Conservation (phyloP, 192 early-diverging fungal genomes). For the Obelidium mucronatum region DNA sequence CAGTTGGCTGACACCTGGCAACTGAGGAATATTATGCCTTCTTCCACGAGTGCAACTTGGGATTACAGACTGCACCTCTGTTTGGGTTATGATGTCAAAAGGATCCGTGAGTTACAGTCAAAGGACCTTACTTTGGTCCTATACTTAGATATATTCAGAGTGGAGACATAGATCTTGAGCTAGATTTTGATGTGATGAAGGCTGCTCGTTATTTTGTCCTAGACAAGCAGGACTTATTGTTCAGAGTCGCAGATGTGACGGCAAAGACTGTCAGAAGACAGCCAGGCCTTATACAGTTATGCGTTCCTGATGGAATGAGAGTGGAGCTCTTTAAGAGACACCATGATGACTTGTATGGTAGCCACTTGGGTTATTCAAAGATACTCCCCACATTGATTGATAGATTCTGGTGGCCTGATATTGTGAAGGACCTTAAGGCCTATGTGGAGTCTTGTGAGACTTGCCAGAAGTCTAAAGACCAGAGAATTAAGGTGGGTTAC, state of each 20-base stretch:
- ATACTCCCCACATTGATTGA: background rate
- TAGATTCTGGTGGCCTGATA: conserved; percentile 23
- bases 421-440: background rate
- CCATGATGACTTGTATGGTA: conserved; percentile 10
- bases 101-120: background rate
- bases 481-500: background rate
- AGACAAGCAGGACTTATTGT: background rate
- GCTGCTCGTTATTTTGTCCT: background rate
- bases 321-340: background rate
- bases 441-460: conserved; percentile 5
- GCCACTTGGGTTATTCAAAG: conserved; percentile 3
- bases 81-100: background rate
- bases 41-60: background rate
- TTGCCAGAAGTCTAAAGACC: conserved; percentile 2
- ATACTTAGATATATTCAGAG: background rate
- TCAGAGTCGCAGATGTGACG: background rate
- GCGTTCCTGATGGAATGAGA: background rate
- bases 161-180: background rate
- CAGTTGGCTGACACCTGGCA: background rate
- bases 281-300: conserved; percentile 3
- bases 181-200: background rate
- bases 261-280: background rate
- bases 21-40: background rate
- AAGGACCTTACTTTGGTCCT: background rate
- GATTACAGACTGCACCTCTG: background rate